Conservation (phyloP, 1,284 basidiomycete genomes). For the Ganoderma multipileum region DNA sequence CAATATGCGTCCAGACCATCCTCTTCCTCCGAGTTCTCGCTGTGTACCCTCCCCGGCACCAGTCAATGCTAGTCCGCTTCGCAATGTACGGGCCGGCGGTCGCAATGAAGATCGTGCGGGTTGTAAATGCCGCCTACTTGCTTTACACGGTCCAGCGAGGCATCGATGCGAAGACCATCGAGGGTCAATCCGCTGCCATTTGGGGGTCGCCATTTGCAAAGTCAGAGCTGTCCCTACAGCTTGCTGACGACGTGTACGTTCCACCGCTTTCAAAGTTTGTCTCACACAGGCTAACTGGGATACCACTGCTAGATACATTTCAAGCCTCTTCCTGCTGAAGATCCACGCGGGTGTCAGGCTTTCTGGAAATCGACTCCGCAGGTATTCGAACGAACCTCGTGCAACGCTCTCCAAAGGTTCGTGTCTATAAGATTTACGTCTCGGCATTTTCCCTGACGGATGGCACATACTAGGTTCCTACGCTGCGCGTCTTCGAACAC, state of each 20-base stretch:
- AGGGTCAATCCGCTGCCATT: neutral
- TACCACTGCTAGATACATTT: neutral
- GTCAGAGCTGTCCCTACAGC: neutral
- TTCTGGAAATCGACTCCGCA: neutral
- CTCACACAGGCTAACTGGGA: neutral
- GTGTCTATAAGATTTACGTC: neutral
- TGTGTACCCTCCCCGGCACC: slow-evolving; percentile 29
- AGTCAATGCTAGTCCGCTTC: neutral
- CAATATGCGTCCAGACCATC: slow-evolving; percentile 32
- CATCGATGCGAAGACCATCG: neutral
- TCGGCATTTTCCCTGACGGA: neutral
- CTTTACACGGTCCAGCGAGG: neutral
- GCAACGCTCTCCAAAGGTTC: neutral
- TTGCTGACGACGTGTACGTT: neutral
- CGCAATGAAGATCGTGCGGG: neutral
- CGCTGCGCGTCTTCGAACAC: neutral
- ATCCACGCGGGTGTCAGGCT: neutral
- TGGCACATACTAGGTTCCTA: neutral
- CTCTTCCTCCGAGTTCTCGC: slow-evolving; percentile 35
- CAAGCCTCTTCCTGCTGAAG: neutral
- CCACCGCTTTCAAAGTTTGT: neutral
- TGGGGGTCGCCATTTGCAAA: neutral
- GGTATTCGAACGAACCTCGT: neutral
- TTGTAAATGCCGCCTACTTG: neutral
- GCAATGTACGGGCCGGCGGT: slow-evolving; percentile 12